phyloP scores from a whole-genome alignment of 352 stramenopile genomes.

The Pythium phragmitis region DNA sequence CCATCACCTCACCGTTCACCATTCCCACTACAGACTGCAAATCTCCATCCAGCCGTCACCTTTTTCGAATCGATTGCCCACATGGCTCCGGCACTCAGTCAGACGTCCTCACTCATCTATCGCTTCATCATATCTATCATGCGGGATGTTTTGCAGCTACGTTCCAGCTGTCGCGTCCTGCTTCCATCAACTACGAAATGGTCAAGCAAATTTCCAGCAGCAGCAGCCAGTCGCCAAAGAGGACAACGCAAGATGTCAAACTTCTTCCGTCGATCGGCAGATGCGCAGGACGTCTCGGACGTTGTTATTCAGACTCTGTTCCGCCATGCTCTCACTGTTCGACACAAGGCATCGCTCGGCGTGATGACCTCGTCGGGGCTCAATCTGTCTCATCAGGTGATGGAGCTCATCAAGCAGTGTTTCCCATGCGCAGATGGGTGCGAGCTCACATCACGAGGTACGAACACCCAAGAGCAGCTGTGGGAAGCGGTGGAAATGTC shows the following conservation, averaged over 20 bases:
- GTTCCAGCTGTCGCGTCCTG: conserved; percentile 13
- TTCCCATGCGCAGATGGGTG: conserved; percentile 35
- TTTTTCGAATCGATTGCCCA: conserved; percentile 14
- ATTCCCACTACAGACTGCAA: conserved; percentile 1
- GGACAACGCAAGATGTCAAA: conserved; percentile 9
- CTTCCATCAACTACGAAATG: conserved; percentile 13
- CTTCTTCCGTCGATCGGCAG: conserved; percentile 22
- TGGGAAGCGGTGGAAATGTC: conserved; percentile 48
- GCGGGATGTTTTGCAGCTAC: conserved; percentile 9
- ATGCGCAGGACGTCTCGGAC: conserved; percentile 16
- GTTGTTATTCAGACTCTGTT: conserved; percentile 30
- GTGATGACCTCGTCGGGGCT: neutral
- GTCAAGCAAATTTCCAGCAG: conserved; percentile 1
- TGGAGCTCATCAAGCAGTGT: conserved; percentile 10
- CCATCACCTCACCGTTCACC: neutral
- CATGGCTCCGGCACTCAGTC: neutral
- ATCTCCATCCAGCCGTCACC: conserved; percentile 3
- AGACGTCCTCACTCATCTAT: neutral
- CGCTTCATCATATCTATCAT: conserved; percentile 13
- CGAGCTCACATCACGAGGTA: conserved; percentile 26
- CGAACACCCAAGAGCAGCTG: conserved; percentile 32
- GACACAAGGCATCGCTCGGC: neutral
- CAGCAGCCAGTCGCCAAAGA: neutral
- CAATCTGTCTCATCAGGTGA: neutral
- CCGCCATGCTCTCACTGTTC: conserved; percentile 18